These are phyloP conservation scores for Lentinula aciculospora DNA, from an alignment of 768 basidiomycete species.

Conservation along the genomic window DNA sequence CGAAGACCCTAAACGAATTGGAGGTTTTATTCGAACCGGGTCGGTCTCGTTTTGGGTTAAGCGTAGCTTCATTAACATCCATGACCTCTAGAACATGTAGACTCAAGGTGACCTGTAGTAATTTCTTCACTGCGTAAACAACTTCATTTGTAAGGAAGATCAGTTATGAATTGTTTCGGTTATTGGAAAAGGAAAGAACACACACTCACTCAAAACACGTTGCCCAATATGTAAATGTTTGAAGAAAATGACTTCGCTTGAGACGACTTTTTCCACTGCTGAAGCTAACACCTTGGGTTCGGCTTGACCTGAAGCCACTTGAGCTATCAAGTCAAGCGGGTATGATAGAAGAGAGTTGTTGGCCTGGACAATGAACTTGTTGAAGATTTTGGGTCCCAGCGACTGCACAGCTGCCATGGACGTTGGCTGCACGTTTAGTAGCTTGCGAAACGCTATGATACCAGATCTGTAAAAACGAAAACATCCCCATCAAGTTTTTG, in stretches of 20 bases:
- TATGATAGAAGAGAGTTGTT: slow-evolving; percentile 58
- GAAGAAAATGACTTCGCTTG: slow-evolving; percentile 58
- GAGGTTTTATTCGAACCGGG: slow-evolving; percentile 3
- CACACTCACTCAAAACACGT: slow-evolving; percentile 54
- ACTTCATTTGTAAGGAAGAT: slow-evolving; percentile 36
- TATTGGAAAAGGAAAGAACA: neutral
- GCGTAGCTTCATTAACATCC: slow-evolving; percentile 28
- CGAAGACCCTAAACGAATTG: slow-evolving; percentile 54
- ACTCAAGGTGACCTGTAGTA: slow-evolving; percentile 47
- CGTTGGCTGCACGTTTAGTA: slow-evolving; percentile 45
- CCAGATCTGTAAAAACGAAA: neutral
- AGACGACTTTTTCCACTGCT: slow-evolving; percentile 57
- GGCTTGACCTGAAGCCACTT: slow-evolving; percentile 46
- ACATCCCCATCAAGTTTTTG: neutral
- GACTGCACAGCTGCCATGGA: slow-evolving; percentile 53
- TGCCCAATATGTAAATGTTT: slow-evolving; percentile 47
- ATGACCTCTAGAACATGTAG: slow-evolving; percentile 59
- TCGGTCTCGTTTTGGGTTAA: slow-evolving; percentile 29
- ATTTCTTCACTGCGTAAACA: slow-evolving; percentile 59
- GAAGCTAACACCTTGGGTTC: slow-evolving; percentile 42
- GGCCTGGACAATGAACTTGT: slow-evolving; percentile 63
- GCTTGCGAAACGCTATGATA: slow-evolving; percentile 48
- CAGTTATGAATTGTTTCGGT: neutral
- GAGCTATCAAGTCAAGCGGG: slow-evolving; percentile 64
- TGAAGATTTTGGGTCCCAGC: slow-evolving; percentile 36